Base-by-base conservation (phyloP, 2,329 filamentous ascomycete species). In the Pleoardoris graminearum region DNA sequence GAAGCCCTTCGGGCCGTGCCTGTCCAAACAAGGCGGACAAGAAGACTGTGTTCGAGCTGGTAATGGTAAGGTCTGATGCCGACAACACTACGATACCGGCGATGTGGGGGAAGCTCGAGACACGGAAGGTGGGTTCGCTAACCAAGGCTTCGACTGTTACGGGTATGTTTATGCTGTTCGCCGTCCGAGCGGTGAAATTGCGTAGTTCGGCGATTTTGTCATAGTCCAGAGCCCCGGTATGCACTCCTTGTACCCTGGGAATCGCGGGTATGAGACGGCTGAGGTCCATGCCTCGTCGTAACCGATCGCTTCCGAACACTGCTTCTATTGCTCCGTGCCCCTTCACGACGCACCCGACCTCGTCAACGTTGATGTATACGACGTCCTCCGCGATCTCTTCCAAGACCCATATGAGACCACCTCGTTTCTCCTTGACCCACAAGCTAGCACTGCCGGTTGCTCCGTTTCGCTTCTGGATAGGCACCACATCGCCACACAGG, bases 361-460 rank as follows among this genome's bases (percentile, higher is more conserved):
- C 87, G 67, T 95, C 89, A 17, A 96, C 81, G 10, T 80, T 82
- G 37, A 99, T 75, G 55, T 85, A 83, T 3, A 90, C 91, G 33
- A 94, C 87, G 70, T 99, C 92, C 74, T 99, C 94, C 50, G 93
- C 90, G 55, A 99, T 97, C 75, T 99, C 94, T 72, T 99, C 94
- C 2, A 99, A 77, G 7, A 99, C 94, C 94, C 94, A 99, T 54
- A 99, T 97, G 54, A 99, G 76, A 8, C 93, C 92, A 47, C 91
- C 86, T 43, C 88, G 85, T 75, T 99, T 99, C 74, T 99, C 94
- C 77, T 99, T 99, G 3, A 99, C 94, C 94, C 94, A 99, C 33
- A 99, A 78, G 74, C 92, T 97, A 32, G 94, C 94, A 52, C 94
- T 92, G 2, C 94, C 94, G 4, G 88, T 93, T 10, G 88, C 84